phyloP scores from a whole-genome alignment of 2,329 filamentous ascomycete species.

The Anthostomella pinea region DNA sequence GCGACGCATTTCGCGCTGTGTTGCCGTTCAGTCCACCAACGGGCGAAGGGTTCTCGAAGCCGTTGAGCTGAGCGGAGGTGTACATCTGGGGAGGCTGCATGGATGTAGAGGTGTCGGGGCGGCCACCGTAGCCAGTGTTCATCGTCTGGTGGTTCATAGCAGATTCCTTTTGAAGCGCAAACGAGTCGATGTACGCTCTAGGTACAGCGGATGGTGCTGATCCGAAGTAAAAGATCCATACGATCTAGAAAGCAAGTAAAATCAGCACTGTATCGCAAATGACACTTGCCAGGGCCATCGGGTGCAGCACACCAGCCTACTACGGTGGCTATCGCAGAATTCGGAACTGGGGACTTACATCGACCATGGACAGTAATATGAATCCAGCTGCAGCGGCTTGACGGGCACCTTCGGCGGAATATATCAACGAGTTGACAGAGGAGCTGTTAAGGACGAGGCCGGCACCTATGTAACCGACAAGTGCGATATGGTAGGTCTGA shows the following conservation, averaged over 20 bases:
- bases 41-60: slow-evolving; percentile 93
- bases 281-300: neutral
- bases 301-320: too few relatives aligned
- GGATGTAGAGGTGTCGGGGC: slow-evolving; percentile 81
- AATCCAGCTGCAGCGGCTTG: slow-evolving; percentile 90
- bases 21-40: slow-evolving; percentile 66
- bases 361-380: slow-evolving; percentile 89
- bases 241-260: slow-evolving; percentile 56
- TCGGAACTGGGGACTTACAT: too few relatives aligned
- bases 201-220: slow-evolving; percentile 83
- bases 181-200: slow-evolving; percentile 91
- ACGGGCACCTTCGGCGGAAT: slow-evolving; percentile 67
- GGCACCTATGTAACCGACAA: slow-evolving; percentile 81
- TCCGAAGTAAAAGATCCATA: slow-evolving; percentile 99
- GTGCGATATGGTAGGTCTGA: slow-evolving; percentile 85
- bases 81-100: slow-evolving; percentile 90
- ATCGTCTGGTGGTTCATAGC: slow-evolving; percentile 66
- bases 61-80: slow-evolving; percentile 89
- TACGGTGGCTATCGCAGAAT: too few relatives aligned
- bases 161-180: slow-evolving; percentile 86
- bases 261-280: slow-evolving; percentile 2
- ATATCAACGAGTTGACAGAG: slow-evolving; percentile 82
- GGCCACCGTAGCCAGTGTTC: slow-evolving; percentile 70
- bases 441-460: slow-evolving; percentile 84
- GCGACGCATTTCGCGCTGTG: slow-evolving; percentile 43